These are phyloP conservation scores for Oryza nivara DNA, from an alignment of 176 grass and related monocot species.

Conservation along the genomic window DNA sequence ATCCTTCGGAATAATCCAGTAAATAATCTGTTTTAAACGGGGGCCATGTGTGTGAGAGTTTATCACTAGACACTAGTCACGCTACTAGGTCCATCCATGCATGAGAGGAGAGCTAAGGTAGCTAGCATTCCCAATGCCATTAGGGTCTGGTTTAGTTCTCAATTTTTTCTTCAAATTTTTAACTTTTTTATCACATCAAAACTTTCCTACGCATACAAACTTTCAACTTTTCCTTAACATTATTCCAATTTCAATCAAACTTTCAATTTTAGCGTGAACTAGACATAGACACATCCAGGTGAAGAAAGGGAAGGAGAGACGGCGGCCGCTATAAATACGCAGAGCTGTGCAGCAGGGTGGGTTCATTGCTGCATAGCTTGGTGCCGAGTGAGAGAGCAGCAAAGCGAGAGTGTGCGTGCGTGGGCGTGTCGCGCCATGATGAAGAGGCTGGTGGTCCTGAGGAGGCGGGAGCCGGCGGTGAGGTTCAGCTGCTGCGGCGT, in stretches of 20 bases:
- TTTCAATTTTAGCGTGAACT: too few relatives aligned
- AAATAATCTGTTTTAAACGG: too few relatives aligned
- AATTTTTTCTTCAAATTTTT: too few relatives aligned
- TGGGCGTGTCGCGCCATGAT: constrained; percentile 41
- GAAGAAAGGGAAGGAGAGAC: constrained; percentile 4
- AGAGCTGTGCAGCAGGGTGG: constrained; percentile 3
- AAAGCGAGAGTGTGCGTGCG: constrained; percentile 13
- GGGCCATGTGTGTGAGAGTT: neutral
- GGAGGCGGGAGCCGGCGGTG: constrained; percentile 62
- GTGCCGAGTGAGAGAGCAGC: constrained; percentile 3
- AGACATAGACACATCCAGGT: neutral
- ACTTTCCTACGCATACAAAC: too few relatives aligned
- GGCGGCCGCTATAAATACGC: constrained; percentile 53
- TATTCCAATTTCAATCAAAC: too few relatives aligned
- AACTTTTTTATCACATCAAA: too few relatives aligned
- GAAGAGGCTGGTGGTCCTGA: constrained; percentile 76
- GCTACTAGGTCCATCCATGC: constrained; percentile 3
- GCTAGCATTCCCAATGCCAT: constrained; percentile 1
- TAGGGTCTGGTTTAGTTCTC: neutral
- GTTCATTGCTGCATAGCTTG: neutral
- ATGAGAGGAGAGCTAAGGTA: neutral
- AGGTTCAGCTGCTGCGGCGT: constrained; percentile 60
- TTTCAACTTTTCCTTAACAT: too few relatives aligned
- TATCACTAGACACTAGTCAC: neutral
- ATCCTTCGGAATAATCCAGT: too few relatives aligned